phyloP scores from a whole-genome alignment of 371 early-diverging fungal species.

The Mortierella sp. region DNA sequence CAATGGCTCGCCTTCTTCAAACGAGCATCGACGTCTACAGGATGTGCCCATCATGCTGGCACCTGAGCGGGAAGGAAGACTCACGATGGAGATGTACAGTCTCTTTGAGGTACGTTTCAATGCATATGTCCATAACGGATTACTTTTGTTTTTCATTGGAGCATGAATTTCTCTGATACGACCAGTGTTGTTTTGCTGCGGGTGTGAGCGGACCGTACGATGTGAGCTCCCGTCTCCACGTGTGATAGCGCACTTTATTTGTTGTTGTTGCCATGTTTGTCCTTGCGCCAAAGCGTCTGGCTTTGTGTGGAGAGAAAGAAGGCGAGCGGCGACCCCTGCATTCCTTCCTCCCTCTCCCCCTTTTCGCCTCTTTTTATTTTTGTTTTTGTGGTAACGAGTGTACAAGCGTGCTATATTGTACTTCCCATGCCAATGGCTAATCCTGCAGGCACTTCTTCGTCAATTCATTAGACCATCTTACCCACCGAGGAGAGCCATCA shows the following conservation, averaged over 20 bases:
- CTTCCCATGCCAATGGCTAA: not conserved
- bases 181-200: not conserved
- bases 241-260: not conserved
- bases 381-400: not conserved
- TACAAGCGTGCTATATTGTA: not conserved
- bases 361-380: not conserved
- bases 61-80: slow-evolving; percentile 24
- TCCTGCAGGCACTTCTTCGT: not conserved
- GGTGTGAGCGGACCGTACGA: not conserved
- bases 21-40: slow-evolving; percentile 19
- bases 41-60: slow-evolving; percentile 25
- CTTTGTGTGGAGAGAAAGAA: not conserved
- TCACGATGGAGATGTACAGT: slow-evolving; percentile 35
- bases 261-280: not conserved
- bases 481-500: slow-evolving; percentile 55
- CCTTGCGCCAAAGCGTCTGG: not conserved
- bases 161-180: not conserved
- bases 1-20: not conserved
- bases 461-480: slow-evolving; percentile 32
- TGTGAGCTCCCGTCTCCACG: slow-evolving; percentile 5
- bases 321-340: not conserved
- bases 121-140: not conserved
- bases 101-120: slow-evolving; percentile 26
- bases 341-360: not conserved
- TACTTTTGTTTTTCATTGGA: not conserved